Conservation (phyloP, 2,329 filamentous ascomycete species). For the Diaporthe amygdali region DNA sequence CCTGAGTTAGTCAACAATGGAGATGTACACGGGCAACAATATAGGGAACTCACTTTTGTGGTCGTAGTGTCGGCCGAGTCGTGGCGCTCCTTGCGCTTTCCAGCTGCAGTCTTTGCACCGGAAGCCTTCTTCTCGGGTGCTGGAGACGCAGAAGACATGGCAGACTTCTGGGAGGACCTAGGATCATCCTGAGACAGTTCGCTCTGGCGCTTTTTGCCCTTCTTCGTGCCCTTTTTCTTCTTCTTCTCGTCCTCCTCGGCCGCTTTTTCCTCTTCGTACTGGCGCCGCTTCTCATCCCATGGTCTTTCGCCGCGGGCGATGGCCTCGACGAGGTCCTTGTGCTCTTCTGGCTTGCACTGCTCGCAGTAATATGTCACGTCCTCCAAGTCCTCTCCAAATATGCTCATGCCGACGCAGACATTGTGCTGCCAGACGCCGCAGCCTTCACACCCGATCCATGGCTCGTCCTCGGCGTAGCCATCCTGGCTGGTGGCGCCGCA, state of each 20-base stretch:
- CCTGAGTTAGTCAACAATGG: background rate
- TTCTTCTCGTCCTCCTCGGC: conserved; percentile 65
- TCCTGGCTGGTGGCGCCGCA: conserved; percentile 88
- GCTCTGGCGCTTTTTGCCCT: conserved; percentile 69
- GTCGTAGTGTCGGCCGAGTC: conserved; percentile 57
- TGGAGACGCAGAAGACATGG: conserved; percentile 41
- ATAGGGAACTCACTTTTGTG: conserved; percentile 48
- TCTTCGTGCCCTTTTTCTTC: conserved; percentile 64
- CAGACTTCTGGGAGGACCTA: conserved; percentile 43
- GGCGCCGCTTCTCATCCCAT: conserved; percentile 76
- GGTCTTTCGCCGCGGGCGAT: conserved; percentile 82
- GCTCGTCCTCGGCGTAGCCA: conserved; percentile 77
- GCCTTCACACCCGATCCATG: conserved; percentile 95
- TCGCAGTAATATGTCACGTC: conserved; percentile 88
- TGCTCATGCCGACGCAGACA: conserved; percentile 86
- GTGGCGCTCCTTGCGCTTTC: conserved; percentile 64
- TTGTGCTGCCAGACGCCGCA: conserved; percentile 98
- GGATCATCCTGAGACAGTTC: conserved; percentile 58
- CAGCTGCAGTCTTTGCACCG: conserved; percentile 41
- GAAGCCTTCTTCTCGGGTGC: conserved; percentile 48
- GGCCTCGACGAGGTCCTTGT: conserved; percentile 79
- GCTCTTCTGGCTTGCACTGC: conserved; percentile 82
- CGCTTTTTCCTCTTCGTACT: conserved; percentile 66
- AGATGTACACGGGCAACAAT: no score
- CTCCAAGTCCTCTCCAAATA: conserved; percentile 77